Conservation (phyloP, 495 filamentous ascomycete species). For the Oleoguttula mirabilis region DNA sequence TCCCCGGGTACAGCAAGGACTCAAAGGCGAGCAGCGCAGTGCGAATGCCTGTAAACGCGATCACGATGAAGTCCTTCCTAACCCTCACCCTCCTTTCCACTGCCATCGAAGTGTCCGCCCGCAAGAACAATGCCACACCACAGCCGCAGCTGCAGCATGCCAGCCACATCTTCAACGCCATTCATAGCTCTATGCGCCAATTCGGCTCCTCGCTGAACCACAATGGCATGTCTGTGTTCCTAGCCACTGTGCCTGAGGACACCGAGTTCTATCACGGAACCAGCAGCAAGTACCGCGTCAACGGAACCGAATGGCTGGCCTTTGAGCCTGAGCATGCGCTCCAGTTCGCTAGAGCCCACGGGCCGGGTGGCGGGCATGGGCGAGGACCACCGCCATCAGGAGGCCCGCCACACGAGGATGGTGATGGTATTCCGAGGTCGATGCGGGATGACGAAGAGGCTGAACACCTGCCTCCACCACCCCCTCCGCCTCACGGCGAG, state of each 20-base stretch:
- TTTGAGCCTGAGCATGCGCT: constrained; percentile 60
- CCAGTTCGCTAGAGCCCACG: constrained; percentile 41
- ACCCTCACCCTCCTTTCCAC: too few relatives aligned
- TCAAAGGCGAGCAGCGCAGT: too few relatives aligned
- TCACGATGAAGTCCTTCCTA: too few relatives aligned
- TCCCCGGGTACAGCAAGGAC: too few relatives aligned
- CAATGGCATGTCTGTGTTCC: constrained; percentile 57
- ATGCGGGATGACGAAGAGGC: neutral
- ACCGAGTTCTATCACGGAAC: constrained; percentile 55
- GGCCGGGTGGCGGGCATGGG: too few relatives aligned
- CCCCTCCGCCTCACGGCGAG: neutral
- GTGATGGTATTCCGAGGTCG: neutral
- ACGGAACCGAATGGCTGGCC: constrained; percentile 52
- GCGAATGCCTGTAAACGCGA: too few relatives aligned
- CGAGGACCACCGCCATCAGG: neutral
- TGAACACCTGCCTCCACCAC: neutral
- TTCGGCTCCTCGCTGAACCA: constrained; percentile 58
- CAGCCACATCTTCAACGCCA: constrained; percentile 51
- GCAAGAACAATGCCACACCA: too few relatives aligned
- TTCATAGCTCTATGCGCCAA: constrained; percentile 56
- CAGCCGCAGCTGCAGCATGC: too few relatives aligned
- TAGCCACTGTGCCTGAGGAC: constrained; percentile 44
- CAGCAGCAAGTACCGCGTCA: constrained; percentile 27
- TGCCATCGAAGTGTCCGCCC: too few relatives aligned
- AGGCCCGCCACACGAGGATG: neutral